These are phyloP conservation scores for Lepidium campestre DNA, from an alignment of 441 rosid species.

Conservation along the genomic window DNA sequence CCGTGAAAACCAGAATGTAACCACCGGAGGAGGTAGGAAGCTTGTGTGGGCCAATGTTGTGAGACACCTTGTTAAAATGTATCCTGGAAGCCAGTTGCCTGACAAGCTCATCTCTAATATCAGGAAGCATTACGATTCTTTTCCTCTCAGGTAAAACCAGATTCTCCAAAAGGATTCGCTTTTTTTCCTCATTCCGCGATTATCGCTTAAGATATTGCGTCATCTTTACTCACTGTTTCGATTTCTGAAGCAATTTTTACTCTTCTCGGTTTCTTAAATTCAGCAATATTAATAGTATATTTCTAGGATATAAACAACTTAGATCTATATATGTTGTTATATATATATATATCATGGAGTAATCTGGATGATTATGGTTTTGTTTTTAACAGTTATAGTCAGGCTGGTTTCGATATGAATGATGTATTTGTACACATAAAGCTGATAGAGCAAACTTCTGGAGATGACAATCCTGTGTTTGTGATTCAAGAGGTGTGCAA, in stretches of 20 bases:
- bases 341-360: background rate
- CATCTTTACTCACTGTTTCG: conserved; percentile 1
- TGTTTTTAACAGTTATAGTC: conserved; percentile 60
- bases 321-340: background rate
- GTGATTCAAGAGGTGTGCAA: conserved; percentile 59
- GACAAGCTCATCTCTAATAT: conserved; percentile 86
- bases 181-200: background rate
- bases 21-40: conserved; percentile 52
- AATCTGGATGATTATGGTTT: background rate
- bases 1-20: conserved; percentile 32
- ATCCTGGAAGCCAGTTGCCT: conserved; percentile 88
- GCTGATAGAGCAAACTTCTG: conserved; percentile 74
- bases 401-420: conserved; percentile 83
- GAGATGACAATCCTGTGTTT: conserved; percentile 61
- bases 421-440: conserved; percentile 82
- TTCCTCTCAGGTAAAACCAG: conserved; percentile 67
- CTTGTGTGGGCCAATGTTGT: conserved; percentile 82
- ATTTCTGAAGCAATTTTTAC: background rate
- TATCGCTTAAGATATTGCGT: conserved; percentile 3
- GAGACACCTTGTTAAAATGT: conserved; percentile 82
- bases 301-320: background rate
- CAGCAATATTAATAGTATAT: background rate
- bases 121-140: conserved; percentile 87
- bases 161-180: background rate
- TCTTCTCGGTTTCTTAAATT: conserved; percentile 10